Conservation (phyloP, 225 moss, liverwort and hornwort genomes). For the Sphagnum tenellum region DNA sequence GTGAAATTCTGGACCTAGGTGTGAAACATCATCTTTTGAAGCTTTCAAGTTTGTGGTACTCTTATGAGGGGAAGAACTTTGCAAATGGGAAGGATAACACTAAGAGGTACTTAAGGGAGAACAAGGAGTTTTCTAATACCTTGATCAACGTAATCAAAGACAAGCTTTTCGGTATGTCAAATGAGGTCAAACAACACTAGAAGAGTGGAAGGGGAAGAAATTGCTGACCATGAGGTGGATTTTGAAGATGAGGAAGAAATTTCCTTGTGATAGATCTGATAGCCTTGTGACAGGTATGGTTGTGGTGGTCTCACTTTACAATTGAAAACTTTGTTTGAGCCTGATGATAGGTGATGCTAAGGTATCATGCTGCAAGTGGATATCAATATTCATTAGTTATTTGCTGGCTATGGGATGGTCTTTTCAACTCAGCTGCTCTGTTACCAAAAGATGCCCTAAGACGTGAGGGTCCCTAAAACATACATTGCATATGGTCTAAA, state of each 20-base stretch:
- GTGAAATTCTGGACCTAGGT: slow-evolving; percentile 49
- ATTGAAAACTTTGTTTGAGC: slow-evolving; percentile 38
- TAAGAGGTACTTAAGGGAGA: slow-evolving; percentile 51
- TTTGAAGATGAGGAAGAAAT: too few species aligned
- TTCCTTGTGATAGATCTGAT: too few species aligned
- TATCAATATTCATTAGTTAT: slow-evolving; percentile 47
- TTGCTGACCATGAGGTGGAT: too few species aligned
- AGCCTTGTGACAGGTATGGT: slow-evolving; percentile 3
- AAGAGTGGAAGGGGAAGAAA: too few species aligned
- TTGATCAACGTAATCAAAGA: slow-evolving; percentile 51
- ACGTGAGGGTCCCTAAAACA: slow-evolving; percentile 64
- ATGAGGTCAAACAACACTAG: background rate
- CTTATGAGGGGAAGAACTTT: slow-evolving; percentile 49
- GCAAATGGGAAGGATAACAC: slow-evolving; percentile 63
- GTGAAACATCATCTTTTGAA: slow-evolving; percentile 33
- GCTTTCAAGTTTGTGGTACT: slow-evolving; percentile 60
- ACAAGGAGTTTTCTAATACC: slow-evolving; percentile 33
- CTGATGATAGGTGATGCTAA: slow-evolving; percentile 9
- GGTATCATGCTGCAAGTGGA: slow-evolving; percentile 17
- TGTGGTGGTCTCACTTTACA: slow-evolving; percentile 27
- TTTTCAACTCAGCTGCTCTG: slow-evolving; percentile 10
- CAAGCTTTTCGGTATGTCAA: slow-evolving; percentile 13
- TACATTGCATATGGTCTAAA: slow-evolving; percentile 72
- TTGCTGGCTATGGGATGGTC: slow-evolving; percentile 33
- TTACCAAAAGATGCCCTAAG: slow-evolving; percentile 43